phyloP scores from a whole-genome alignment of 768 basidiomycete genomes.

The Sporobolomyces pararoseus region DNA sequence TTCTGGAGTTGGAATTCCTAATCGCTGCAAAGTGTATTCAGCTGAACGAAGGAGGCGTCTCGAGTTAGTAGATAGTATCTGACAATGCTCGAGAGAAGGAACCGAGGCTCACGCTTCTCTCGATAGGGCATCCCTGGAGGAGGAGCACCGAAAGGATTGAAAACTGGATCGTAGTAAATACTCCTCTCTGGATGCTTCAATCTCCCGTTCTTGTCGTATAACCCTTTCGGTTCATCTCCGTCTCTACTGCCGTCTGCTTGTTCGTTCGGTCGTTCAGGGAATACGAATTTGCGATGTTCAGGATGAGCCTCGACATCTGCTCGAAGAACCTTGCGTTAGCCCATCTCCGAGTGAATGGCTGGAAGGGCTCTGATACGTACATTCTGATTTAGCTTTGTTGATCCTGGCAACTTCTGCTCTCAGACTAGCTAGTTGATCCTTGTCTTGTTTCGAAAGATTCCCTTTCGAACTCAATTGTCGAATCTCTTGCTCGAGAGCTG shows the following conservation, averaged over 20 bases:
- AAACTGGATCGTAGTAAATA: slow-evolving; percentile 84
- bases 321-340: neutral
- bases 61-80: neutral
- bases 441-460: slow-evolving; percentile 54
- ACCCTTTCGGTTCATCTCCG: slow-evolving; percentile 34
- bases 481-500: slow-evolving; percentile 80
- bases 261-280: slow-evolving; percentile 48
- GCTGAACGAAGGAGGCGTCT: neutral
- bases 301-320: slow-evolving; percentile 73
- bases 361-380: slow-evolving; percentile 46
- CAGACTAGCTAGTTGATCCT: slow-evolving; percentile 65
- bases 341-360: neutral
- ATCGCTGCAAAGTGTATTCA: slow-evolving; percentile 16
- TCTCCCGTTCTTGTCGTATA: slow-evolving; percentile 48
- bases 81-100: neutral
- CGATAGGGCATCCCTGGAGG: slow-evolving; percentile 97
- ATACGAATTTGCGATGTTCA: slow-evolving; percentile 81
- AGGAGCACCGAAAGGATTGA: slow-evolving; percentile 89
- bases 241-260: slow-evolving; percentile 54
- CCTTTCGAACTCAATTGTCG: slow-evolving; percentile 44
- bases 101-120: slow-evolving; percentile 54
- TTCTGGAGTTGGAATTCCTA: slow-evolving; percentile 27
- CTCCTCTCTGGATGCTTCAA: slow-evolving; percentile 56
- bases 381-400: slow-evolving; percentile 82
- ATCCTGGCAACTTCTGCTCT: slow-evolving; percentile 75